Evolutionary conservation across 1,139 yeast genomes (phyloP).

Genomic region (Yamadazyma songkhlaensis): DNA sequence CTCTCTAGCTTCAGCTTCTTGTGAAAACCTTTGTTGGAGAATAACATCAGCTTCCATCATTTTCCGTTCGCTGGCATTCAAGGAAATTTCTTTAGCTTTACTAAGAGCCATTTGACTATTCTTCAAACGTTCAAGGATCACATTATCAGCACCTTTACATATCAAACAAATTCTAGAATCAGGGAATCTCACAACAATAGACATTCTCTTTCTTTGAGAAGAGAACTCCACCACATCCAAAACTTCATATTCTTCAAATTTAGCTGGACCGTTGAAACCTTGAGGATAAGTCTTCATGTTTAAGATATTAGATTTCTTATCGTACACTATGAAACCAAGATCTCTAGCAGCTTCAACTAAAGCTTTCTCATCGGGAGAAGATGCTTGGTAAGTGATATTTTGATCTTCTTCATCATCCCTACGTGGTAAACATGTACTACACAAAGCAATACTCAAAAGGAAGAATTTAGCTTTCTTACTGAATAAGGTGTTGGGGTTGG

Average conservation of each 20-base stretch:
- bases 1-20: conserved; percentile 27
- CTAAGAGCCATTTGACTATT: conserved; percentile 55
- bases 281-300: conserved; percentile 77
- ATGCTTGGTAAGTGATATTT: conserved; percentile 75
- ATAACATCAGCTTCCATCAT: conserved; percentile 80
- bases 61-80: conserved; percentile 61
- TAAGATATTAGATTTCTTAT: conserved; percentile 57
- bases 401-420: conserved; percentile 30
- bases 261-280: conserved; percentile 68
- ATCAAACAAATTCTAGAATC: conserved; percentile 74
- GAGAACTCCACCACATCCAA: conserved; percentile 83
- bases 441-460: conserved; percentile 75
- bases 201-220: conserved; percentile 91
- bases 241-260: conserved; percentile 66
- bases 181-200: conserved; percentile 77
- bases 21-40: conserved; percentile 45
- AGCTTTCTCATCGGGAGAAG: conserved; percentile 96
- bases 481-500: conserved; percentile 67
- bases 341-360: conserved; percentile 92
- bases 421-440: conserved; percentile 85
- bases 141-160: conserved; percentile 95
- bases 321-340: conserved; percentile 79
- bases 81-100: conserved; percentile 64
- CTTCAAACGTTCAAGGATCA: conserved; percentile 74
- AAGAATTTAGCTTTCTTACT: conserved; percentile 76